These are phyloP conservation scores for Ceratocystis diversiconidia DNA, from an alignment of 2,329 filamentous ascomycete genomes.

Conservation along the genomic window DNA sequence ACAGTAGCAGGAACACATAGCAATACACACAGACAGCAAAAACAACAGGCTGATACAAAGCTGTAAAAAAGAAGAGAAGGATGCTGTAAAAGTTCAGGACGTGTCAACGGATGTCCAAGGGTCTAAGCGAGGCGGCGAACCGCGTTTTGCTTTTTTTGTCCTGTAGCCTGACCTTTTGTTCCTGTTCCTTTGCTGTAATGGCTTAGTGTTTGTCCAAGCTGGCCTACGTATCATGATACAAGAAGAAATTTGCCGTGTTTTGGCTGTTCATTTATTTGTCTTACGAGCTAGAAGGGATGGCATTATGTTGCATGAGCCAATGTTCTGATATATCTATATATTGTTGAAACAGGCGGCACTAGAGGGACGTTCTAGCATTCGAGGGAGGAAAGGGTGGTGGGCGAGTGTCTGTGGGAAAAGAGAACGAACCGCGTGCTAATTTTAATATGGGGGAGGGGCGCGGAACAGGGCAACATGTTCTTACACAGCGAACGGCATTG, in stretches of 20 bases:
- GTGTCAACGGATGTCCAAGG: too few species aligned
- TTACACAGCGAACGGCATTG: not conserved
- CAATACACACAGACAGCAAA: too few species aligned
- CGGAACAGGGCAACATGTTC: not conserved
- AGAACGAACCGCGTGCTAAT: not conserved
- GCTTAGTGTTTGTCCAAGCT: not conserved
- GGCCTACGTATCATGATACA: not conserved
- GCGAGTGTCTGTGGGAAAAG: not conserved
- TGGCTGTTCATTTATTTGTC: too few species aligned
- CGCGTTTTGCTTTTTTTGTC: too few species aligned
- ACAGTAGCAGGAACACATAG: too few species aligned
- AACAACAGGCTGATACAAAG: too few species aligned
- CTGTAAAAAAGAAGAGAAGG: too few species aligned
- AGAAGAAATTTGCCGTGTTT: not conserved
- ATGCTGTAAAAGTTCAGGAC: too few species aligned
- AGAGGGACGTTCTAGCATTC: not conserved
- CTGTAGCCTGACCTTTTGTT: not conserved
- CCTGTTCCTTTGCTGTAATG: not conserved
- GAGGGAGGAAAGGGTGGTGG: not conserved
- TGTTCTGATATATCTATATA: not conserved
- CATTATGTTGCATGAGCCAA: not conserved
- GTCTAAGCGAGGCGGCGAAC: too few species aligned
- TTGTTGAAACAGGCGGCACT: not conserved
- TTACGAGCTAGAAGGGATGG: too few species aligned
- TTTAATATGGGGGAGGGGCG: not conserved